Evolutionary conservation across 2,329 filamentous ascomycete genomes (phyloP).

Genomic region (Stylonectria norvegica): DNA sequence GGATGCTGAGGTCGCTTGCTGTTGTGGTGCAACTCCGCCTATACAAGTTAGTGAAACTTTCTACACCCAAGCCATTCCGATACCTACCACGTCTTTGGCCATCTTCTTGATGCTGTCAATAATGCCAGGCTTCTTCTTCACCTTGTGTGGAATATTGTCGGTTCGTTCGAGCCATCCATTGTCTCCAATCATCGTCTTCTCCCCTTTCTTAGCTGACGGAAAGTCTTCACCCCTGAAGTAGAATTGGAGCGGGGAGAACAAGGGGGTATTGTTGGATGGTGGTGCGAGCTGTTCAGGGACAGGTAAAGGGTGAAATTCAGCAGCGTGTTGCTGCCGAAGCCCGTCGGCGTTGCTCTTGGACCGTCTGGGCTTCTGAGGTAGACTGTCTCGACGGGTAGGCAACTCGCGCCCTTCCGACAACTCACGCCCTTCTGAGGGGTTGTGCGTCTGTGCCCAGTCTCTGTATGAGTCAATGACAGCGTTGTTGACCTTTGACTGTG

Average conservation of each 20-base stretch:
- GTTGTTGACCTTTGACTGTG: slow-evolving; percentile 19
- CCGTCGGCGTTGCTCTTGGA: slow-evolving; percentile 31
- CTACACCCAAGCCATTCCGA: not conserved
- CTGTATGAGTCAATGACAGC: slow-evolving; percentile 22
- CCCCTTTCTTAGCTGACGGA: slow-evolving; percentile 38
- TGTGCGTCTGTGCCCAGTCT: slow-evolving; percentile 24
- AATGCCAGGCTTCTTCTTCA: slow-evolving; percentile 37
- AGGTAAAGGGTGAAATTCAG: slow-evolving; percentile 7
- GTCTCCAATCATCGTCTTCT: slow-evolving; percentile 52
- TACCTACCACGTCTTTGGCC: slow-evolving; percentile 51
- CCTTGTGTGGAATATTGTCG: slow-evolving; percentile 19
- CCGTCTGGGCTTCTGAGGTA: slow-evolving; percentile 21
- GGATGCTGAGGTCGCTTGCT: slow-evolving; percentile 31
- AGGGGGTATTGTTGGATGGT: slow-evolving; percentile 18
- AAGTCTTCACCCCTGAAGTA: slow-evolving; percentile 41
- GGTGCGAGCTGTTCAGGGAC: slow-evolving; percentile 13
- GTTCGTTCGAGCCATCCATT: slow-evolving; percentile 56
- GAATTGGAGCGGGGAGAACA: slow-evolving; percentile 42
- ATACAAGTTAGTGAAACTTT: slow-evolving; percentile 16
- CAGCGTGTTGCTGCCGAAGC: slow-evolving; percentile 11
- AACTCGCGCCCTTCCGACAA: slow-evolving; percentile 12
- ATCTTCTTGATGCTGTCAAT: slow-evolving; percentile 49
- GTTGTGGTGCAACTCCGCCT: slow-evolving; percentile 38
- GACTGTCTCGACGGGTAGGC: slow-evolving; percentile 14
- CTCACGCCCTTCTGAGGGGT: slow-evolving; percentile 16